phyloP scores from a whole-genome alignment of 192 early-diverging fungal species.

The Radiomyces spectabilis region DNA sequence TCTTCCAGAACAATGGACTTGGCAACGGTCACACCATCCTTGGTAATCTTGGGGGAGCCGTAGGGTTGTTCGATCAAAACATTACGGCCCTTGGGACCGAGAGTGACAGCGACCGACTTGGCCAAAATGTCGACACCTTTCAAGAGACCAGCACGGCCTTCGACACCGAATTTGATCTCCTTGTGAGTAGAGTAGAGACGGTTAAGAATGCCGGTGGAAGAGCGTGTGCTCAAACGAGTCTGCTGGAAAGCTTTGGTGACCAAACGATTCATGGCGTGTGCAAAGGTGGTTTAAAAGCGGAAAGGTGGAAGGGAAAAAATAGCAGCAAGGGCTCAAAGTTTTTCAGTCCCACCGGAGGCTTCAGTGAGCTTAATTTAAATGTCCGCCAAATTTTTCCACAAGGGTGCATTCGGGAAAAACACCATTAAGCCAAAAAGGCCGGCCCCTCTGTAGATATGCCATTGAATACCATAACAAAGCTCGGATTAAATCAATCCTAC shows the following conservation, averaged over 20 bases:
- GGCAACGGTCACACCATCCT: conserved; percentile 99
- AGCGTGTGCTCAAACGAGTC: too few species aligned
- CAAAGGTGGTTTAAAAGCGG: too few species aligned
- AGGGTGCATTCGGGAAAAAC: too few species aligned
- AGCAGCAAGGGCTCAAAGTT: too few species aligned
- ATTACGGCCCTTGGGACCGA: conserved; percentile 98
- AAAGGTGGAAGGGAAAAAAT: too few species aligned
- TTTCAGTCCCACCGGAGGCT: too few species aligned
- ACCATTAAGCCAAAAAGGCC: too few species aligned
- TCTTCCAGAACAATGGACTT: conserved; percentile 94
- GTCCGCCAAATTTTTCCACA: too few species aligned
- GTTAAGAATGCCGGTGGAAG: conserved; percentile 14
- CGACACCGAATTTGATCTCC: conserved; percentile 92
- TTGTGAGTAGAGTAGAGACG: conserved; percentile 84
- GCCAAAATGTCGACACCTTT: conserved; percentile 94
- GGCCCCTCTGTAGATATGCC: too few species aligned
- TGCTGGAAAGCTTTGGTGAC: conserved; percentile 18
- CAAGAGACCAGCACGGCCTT: conserved; percentile 85
- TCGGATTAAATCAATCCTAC: too few species aligned
- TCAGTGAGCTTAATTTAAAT: too few species aligned
- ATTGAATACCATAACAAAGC: too few species aligned
- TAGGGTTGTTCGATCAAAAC: conserved; percentile 97
- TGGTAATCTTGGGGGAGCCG: conserved; percentile 97
- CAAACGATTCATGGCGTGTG: conserved; percentile 20
- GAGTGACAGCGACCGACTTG: conserved; percentile 96